phyloP scores from a whole-genome alignment of 2,329 filamentous ascomycete genomes.

The Onygenales sp. region DNA sequence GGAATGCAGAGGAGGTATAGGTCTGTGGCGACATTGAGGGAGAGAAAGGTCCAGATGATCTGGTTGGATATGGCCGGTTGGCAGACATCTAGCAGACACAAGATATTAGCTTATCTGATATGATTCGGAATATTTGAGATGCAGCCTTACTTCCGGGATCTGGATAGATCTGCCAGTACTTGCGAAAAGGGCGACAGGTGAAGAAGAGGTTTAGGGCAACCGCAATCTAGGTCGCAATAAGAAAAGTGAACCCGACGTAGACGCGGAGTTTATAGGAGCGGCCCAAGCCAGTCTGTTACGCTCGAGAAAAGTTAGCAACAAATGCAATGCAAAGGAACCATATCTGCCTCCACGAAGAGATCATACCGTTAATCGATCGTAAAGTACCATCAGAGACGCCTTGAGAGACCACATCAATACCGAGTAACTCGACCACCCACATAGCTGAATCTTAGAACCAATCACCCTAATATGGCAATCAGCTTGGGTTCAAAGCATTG shows the following conservation, averaged over 20 bases:
- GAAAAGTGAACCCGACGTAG: slow-evolving; percentile 41
- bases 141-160: slow-evolving; percentile 43
- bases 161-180: slow-evolving; percentile 50
- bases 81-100: slow-evolving; percentile 27
- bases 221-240: slow-evolving; percentile 41
- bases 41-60: slow-evolving; percentile 46
- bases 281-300: slow-evolving; percentile 25
- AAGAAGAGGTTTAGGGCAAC: slow-evolving; percentile 41
- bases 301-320: neutral
- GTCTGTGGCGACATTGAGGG: slow-evolving; percentile 45
- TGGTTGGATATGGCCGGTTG: slow-evolving; percentile 44
- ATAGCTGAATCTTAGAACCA: slow-evolving; percentile 45
- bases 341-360: neutral
- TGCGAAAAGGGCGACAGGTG: slow-evolving; percentile 43
- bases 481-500: neutral
- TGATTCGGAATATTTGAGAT: slow-evolving; percentile 35
- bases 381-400: slow-evolving; percentile 48
- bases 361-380: slow-evolving; percentile 42
- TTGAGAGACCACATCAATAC: slow-evolving; percentile 46
- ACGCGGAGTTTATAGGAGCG: slow-evolving; percentile 34
- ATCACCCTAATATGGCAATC: slow-evolving; percentile 28
- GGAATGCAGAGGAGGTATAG: neutral
- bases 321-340: too few relatives aligned
- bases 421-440: slow-evolving; percentile 47
- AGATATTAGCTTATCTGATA: slow-evolving; percentile 39